Base-by-base conservation (phyloP, 1,284 basidiomycete genomes). In the Pyrrhoderma noxium region DNA sequence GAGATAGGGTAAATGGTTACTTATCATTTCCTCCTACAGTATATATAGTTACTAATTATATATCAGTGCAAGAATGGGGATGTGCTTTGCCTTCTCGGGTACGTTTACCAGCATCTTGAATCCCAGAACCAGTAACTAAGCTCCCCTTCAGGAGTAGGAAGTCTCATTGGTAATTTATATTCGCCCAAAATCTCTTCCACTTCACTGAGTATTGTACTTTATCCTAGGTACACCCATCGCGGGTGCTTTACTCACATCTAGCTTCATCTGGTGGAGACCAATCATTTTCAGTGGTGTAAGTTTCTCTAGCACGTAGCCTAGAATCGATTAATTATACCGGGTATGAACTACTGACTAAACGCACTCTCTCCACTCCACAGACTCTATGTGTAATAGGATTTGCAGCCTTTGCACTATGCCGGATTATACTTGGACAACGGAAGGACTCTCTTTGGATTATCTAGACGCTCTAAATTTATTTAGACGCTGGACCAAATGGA, bases 41-140 rank as follows among this genome's bases (percentile, higher is more conserved):
- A 7, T 40, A 23, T 43, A 41, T 23, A 19, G 13, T 21, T 49
- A 8, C 36, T 27, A 5, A 4, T 43, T 19, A 18, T 21, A n/a
- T 8, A 25, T 0, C 22, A 54, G 52, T 21, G 42, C 47, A 14
- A 27, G 52, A 8, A 54, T 54, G 47, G 52, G 53, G 14, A 42
- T 55, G 37, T 51, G 49, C 49, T 55, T 55, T 25, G 42, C 53
- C n/a, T n/a, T 55, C n/a, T 42, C 53, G 37, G 52, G 47, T 54
- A 13, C 7, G 44, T 41, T 5, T 16, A 2, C 22, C 23, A 22
- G 3, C 22, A 4, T 3, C 3, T 42, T 13, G 9, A 9, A 11
- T 8, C 27, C 14, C 18, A 2, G n/a, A n/a, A 18, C 8, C n/a
- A 11, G 27, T n/a, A 45, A 44, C 18, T 21, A 18, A 38, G 43